Evolutionary conservation across 1,284 basidiomycete genomes (phyloP).

Genomic region (Fistulina hepatica): DNA sequence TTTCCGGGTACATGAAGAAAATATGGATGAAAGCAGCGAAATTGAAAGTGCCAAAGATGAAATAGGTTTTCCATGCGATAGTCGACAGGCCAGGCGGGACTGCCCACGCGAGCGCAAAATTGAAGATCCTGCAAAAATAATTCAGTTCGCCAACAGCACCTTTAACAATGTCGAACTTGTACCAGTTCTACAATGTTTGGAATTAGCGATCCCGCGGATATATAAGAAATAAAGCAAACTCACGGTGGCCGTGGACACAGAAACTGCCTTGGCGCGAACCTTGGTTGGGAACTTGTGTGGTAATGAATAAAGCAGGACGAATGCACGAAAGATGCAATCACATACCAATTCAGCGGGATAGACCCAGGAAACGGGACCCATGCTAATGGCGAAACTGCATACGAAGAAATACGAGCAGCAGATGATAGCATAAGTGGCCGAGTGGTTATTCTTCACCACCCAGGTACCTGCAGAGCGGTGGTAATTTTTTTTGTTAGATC

Average conservation of each 20-base stretch:
- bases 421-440: constrained; percentile 58
- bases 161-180: too few relatives aligned
- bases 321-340: constrained; percentile 2
- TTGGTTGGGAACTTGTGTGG: constrained; percentile 44
- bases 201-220: too few relatives aligned
- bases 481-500: constrained; percentile 9
- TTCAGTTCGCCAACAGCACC: too few relatives aligned
- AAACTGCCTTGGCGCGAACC: constrained; percentile 64
- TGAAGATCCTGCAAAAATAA: constrained; percentile 72
- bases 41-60: constrained; percentile 72
- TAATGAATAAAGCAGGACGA: constrained; percentile 16
- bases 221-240: too few relatives aligned
- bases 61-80: constrained; percentile 56
- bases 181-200: too few relatives aligned
- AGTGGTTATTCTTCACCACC: constrained; percentile 47
- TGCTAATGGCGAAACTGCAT: constrained; percentile 57
- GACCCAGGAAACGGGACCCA: constrained; percentile 66
- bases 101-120: constrained; percentile 60
- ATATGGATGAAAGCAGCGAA: constrained; percentile 59
- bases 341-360: constrained; percentile 48
- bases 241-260: constrained; percentile 33
- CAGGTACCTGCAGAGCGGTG: constrained; percentile 28
- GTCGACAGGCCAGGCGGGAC: constrained; percentile 43
- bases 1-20: constrained; percentile 68
- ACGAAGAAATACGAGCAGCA: constrained; percentile 70